These are phyloP conservation scores for Gastrolobium bilobum DNA, from an alignment of 306 rosid species.

Conservation along the genomic window DNA sequence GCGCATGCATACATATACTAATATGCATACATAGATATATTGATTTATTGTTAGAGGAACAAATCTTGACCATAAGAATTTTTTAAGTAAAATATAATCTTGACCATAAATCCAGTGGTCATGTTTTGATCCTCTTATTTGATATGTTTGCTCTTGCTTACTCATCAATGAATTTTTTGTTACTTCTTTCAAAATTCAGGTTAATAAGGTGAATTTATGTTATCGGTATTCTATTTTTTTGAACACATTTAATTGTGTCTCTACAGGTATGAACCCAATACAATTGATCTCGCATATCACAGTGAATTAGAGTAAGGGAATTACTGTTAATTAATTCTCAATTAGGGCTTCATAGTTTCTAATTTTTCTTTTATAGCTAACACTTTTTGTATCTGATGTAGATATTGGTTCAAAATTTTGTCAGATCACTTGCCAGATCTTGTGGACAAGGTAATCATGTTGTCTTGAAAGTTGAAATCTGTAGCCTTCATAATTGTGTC, in stretches of 20 bases:
- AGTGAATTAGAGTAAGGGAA: slow-evolving; percentile 87
- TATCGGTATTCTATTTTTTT: slow-evolving; percentile 15
- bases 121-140: slow-evolving; percentile 32
- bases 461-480: slow-evolving; percentile 32
- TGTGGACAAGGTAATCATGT: slow-evolving; percentile 82
- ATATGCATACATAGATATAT: background rate
- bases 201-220: slow-evolving; percentile 6
- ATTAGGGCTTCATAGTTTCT: slow-evolving; percentile 23
- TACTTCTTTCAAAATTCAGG: slow-evolving; percentile 8
- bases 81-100: slow-evolving; percentile 2
- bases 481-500: background rate
- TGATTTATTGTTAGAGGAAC: slow-evolving; percentile 5
- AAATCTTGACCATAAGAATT: background rate
- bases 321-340: slow-evolving; percentile 29
- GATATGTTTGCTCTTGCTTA: slow-evolving; percentile 17
- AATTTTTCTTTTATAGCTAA: slow-evolving; percentile 44
- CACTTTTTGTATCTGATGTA: slow-evolving; percentile 52
- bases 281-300: slow-evolving; percentile 91
- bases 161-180: background rate
- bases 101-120: slow-evolving; percentile 29
- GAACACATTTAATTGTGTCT: slow-evolving; percentile 37
- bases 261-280: slow-evolving; percentile 95
- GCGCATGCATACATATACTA: background rate
- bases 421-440: slow-evolving; percentile 91
- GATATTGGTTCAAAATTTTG: slow-evolving; percentile 94